Percentiles rank a stretch among this genome's conserved stretches.
Evolutionary conservation across 306 rosid species (phyloP).

Genomic region (Ochetophila trinervis): DNA sequence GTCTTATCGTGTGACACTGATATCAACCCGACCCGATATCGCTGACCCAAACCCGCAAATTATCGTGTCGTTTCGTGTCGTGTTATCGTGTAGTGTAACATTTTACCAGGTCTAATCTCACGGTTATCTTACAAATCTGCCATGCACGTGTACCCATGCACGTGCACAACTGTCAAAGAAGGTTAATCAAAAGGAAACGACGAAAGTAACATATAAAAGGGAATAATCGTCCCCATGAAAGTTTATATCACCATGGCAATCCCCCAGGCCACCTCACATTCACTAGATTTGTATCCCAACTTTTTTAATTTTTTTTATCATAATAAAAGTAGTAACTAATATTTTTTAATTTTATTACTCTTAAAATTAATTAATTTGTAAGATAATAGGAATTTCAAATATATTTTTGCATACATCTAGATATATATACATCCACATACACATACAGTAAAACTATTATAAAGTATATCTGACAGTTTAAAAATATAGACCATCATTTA

Average conservation of each 20-base stretch:
- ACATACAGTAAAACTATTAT: too few species aligned
- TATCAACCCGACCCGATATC: too few species aligned
- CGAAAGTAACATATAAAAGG: slow-evolving; percentile 48
- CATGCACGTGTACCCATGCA: slow-evolving; percentile 54
- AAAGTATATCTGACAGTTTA: too few species aligned
- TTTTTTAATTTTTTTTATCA: slow-evolving; percentile 6
- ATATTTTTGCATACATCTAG: neutral
- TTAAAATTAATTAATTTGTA: neutral
- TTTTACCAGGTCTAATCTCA: too few species aligned
- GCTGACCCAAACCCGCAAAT: too few species aligned
- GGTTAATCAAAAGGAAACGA: slow-evolving; percentile 55
- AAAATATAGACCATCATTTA: too few species aligned
- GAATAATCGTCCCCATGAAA: slow-evolving; percentile 57
- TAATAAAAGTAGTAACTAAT: slow-evolving; percentile 11
- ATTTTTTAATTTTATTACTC: neutral
- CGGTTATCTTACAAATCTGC: slow-evolving; percentile 14
- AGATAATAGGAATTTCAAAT: neutral
- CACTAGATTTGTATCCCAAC: slow-evolving; percentile 23
- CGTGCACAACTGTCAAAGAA: slow-evolving; percentile 40
- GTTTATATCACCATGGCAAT: slow-evolving; percentile 13
- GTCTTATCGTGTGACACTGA: too few species aligned
- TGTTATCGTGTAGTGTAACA: too few species aligned
- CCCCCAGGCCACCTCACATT: slow-evolving; percentile 16
- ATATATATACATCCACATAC: too few species aligned
- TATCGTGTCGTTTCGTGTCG: too few species aligned